Base-by-base conservation (phyloP, 2,329 filamentous ascomycete species). In the Penicillium fuscoglaucum region DNA sequence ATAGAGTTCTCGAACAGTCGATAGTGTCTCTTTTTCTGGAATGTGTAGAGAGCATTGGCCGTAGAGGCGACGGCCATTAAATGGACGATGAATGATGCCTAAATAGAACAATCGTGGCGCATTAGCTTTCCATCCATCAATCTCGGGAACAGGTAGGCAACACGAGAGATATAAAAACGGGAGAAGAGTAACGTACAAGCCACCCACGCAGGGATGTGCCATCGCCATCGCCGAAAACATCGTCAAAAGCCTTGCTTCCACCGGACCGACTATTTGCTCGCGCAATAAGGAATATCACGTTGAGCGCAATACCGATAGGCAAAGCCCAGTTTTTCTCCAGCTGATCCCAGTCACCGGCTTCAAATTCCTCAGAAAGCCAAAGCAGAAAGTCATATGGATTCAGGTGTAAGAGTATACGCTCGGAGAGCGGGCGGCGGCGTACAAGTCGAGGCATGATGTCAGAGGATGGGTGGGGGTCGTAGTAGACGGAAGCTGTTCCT, bases 341-440 rank as follows among this genome's bases (percentile, higher is more conserved):
- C 21, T 93, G 91, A 66, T 97, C 90, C 87, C 92, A 96, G 68
- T 96, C 90, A 70, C 89, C 88, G 29, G 91, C 91, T 72, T 97
- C 93, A 60, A 99, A 84, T 77, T 96, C 91, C 73, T 98, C 93
- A 0, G 91, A 96, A 2, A 96, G 76, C 90, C 91, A 96, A 19
- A 99, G 85, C 54, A 95, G 79, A 70, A 93, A 90, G 77, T 99
- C 95, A 79, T 90, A 88, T 3, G 91, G 91, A 71, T 98, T 93
- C 59, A 97, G 80, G 74, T 87, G 87, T 57, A 90, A 83, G 72
- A 87, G 86, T 74, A 98, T 83, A 74, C 93, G 90, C 82, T 98
- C 89, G 31, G 79, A 73, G 66, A 96, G 83, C 73, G 95, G 88
- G 72, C 86, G 86, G 68, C 87, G 87, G 72, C 95, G 91, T 67